Evolutionary conservation across 2,329 filamentous ascomycete genomes (phyloP), one percentile per base, ranked within the genome.

Genomic region (Dothistroma septosporum): DNA sequence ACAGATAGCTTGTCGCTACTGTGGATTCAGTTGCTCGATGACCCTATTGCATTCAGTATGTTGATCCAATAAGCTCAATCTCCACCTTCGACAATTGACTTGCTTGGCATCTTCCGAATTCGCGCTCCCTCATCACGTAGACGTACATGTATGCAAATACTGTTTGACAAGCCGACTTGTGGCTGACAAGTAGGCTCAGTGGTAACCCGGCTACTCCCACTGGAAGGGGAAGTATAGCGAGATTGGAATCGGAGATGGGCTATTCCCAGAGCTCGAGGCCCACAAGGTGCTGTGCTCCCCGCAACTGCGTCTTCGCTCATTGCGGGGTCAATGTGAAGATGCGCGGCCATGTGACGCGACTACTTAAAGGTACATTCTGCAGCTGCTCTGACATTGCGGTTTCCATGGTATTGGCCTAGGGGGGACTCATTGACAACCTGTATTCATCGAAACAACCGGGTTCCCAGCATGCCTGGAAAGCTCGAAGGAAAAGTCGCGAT

Each of bases 401-500:
- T 50, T 16, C 12, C 21, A 16, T 4, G n/a, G 46, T 1, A 24
- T 48, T 24, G 14, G 14, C 14, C 41, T 16, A 5, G 14, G 1
- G 14, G 1, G 8, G 14, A 44, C 8, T 9, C n/a, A 4, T 44
- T 4, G 14, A 19, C 14, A 5, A 2, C 24, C 19, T 19, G n/a
- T 9, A 8, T 14, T 41, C 2, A 3, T 41, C 14, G 14, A 44
- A 5, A 9, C 16, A 41, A 6, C 24, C 24, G 28, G 44, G 24
- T 19, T 10, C 31, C 14, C 41, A 63, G 6, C 11, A 67, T 68
- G 66, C 57, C 61, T 2, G 66, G 64, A 32, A 60, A 63, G 55
- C 62, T 68, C 11, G 58, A 65, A 60, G 64, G 61, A 55, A 68
- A 68, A 46, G 61, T 68, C 16, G 62, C 82, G 58, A 80, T 85